Base-by-base conservation (phyloP, 2,329 filamentous ascomycete species). In the Xylariomycetidae sp. region DNA sequence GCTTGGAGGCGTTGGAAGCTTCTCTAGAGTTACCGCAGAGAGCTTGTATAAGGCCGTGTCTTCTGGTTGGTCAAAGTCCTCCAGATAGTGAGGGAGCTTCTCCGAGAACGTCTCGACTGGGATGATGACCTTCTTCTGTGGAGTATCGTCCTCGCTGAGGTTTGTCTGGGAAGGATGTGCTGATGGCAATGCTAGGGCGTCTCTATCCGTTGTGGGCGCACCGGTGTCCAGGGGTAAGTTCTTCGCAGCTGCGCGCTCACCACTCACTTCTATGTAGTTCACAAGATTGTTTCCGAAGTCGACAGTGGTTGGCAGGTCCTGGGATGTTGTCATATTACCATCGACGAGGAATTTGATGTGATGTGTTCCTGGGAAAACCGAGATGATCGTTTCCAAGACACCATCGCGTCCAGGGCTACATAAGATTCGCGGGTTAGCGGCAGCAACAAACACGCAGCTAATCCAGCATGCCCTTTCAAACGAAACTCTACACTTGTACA, bases 221-320 rank as follows among this genome's bases (percentile, higher is more conserved):
- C 50, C 31, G n/a, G 45, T 31, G 33, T 57, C 56, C 29, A 59
- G 49, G 20, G 46, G 49, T 4, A 50, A 33, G 14, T 53, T 47
- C 4, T 57, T 38, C 4, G 51, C 49, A 3, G 45, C 38, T 3
- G 56, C 43, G 12, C 50, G 43, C 10, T 61, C 67, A 6, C 86
- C 79, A 50, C 76, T 86, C 42, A 97, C 85, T 66, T 98, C 92
- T 54, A 98, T 87, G 58, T 97, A 98, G 64, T 98, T 98, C 62
- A 98, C 90, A 13, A 98, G 72, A 56, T 95, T 94, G 65, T 97
- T 97, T 45, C 88, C 94, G 59, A 94, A 96, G 59, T 98, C 92
- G 38, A 98, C 92, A 2, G 92, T 94, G 0, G 92, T 97, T 11
- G 92, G 90, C 35, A 96, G 71, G 44, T 85, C 79, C 40, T 85